Evolutionary conservation across 2,329 filamentous ascomycete species (phyloP), one percentile per base, ranked within the genome.

Genomic region (Microdochium paspali): DNA sequence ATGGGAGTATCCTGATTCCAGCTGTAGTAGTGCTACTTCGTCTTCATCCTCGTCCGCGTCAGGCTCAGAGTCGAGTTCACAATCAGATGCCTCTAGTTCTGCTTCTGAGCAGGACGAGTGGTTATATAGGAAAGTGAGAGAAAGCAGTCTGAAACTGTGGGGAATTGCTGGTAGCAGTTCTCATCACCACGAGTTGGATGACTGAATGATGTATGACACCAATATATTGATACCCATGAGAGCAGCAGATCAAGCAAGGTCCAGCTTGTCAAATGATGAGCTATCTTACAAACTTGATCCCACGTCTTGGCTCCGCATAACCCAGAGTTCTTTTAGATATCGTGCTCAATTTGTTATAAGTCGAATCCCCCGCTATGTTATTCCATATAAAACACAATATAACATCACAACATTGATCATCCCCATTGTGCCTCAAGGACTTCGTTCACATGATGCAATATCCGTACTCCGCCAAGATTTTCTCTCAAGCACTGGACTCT

Each of bases 361-460:
- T 32, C n/a, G n/a, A n/a, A n/a, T n/a, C n/a, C n/a, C n/a, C n/a
- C n/a, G n/a, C n/a, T n/a, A n/a, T n/a, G n/a, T n/a, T n/a, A n/a
- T n/a, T n/a, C n/a, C n/a, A n/a, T n/a, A n/a, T n/a, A n/a, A n/a
- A n/a, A n/a, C n/a, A n/a, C n/a, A n/a, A n/a, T n/a, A n/a, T n/a
- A n/a, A n/a, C n/a, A n/a, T n/a, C n/a, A n/a, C n/a, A n/a, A n/a
- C n/a, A n/a, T n/a, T n/a, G 56, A 24, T 55, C 60, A 53, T 53
- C 67, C 57, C 77, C 76, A 80, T 24, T 55, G 54, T 48, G 65
- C 65, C 59, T 82, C 80, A 32, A 87, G 51, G 15, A 69, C 53
- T 28, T 54, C 58, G 47, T 73, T 75, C 3, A 81, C 73, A 44
- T 74, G 68, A 6, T 63, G 62, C 52, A 87, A 49, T 25, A 84